These are phyloP conservation scores for Tilletia caries DNA, from an alignment of 1,284 basidiomycete genomes.

Conservation along the genomic window DNA sequence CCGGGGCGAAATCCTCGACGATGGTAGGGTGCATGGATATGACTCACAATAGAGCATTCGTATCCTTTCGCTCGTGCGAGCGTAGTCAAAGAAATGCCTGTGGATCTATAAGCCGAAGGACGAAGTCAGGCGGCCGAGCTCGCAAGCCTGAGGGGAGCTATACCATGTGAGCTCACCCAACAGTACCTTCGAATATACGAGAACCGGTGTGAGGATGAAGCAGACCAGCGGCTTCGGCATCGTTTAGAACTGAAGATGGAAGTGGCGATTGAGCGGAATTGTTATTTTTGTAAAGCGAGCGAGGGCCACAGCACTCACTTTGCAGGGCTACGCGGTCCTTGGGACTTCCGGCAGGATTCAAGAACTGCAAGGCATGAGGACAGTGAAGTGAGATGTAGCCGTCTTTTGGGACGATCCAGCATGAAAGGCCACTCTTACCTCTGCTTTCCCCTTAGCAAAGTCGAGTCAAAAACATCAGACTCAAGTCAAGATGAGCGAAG, in stretches of 20 bases:
- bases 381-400: too few relatives aligned
- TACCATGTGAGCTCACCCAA: conserved; percentile 61
- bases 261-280: too few relatives aligned
- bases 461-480: too few relatives aligned
- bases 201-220: conserved; percentile 83
- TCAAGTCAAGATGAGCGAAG: conserved; percentile 2
- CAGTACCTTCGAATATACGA: conserved; percentile 94
- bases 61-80: conserved; percentile 66
- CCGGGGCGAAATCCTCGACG: background rate
- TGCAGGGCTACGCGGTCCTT: conserved; percentile 92
- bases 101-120: conserved; percentile 60
- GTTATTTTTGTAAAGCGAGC: background rate
- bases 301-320: conserved; percentile 60
- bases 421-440: conserved; percentile 56
- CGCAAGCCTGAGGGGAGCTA: too few relatives aligned
- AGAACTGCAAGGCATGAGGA: conserved; percentile 58
- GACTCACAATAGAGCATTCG: conserved; percentile 57
- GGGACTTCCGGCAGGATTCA: conserved; percentile 95
- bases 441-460: conserved; percentile 71
- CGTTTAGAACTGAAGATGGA: conserved; percentile 56
- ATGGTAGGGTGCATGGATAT: conserved; percentile 32
- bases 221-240: conserved; percentile 80
- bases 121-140: background rate
- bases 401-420: too few relatives aligned
- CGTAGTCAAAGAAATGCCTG: conserved; percentile 92